Base-by-base conservation (phyloP, 192 early-diverging fungal species). In the Pilaira anomala region DNA sequence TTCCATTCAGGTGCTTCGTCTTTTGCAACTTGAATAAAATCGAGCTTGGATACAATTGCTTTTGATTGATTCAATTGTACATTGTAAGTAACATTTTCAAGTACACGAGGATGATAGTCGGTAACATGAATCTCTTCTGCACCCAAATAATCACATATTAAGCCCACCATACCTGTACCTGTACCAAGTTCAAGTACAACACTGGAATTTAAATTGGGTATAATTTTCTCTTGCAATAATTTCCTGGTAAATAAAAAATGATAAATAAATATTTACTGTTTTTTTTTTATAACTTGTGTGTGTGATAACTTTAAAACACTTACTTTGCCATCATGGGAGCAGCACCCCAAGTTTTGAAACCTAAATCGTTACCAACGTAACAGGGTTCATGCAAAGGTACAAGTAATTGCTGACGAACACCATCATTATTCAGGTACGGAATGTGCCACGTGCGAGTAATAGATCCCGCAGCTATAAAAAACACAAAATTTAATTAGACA, bases 341-440 rank as follows among this genome's bases (percentile, higher is more conserved):
- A 18, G 80, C 76, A 51, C 80, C 80, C 76, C 78, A 82, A 5
- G 80, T 82, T 52, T 82, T 82, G 62, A 82, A 82, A 16, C 80
- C 80, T 24, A 82, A 62, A 67, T 82, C 80, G 18, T 79, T 76
- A 9, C 68, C 80, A 12, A 71, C 72, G 45, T 75, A 79, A 26
- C 76, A 77, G 3, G 80, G 80, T 57, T 82, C 80, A 51, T 82
- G 80, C 50, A 82, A 66, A 26, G 51, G 29, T 3, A 75, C 30
- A 7, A 59, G 46, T 12, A 70, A n/a, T 13, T 13, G 18, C 7
- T 61, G 7, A 18, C 40, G 19, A 2, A 67, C 33, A 14, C 61
- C 63, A 62, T 69, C 22, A 4, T 26, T 41, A 19, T 60, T 55
- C 5, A 66, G 60, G 44, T 53, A 67, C 22, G 68, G 64, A 48